These are phyloP conservation scores for Neodidymelliopsis sp. DNA, from an alignment of 2,329 filamentous ascomycete species.

Conservation along the genomic window DNA sequence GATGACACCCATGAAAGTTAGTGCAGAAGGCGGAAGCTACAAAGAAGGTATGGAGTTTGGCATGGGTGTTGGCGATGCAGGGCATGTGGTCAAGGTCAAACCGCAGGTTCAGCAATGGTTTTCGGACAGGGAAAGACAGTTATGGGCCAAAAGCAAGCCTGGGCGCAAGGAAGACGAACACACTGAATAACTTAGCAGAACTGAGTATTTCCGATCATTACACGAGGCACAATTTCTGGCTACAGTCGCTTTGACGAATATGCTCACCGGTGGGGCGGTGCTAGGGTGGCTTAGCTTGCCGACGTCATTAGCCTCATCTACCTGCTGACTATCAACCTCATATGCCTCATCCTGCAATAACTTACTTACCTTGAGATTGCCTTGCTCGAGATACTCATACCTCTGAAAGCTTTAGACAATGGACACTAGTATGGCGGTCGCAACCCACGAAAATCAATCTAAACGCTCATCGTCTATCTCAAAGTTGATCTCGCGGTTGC, in stretches of 20 bases:
- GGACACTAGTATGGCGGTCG: slow-evolving; percentile 31
- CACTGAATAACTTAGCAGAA: background rate
- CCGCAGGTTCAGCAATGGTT: slow-evolving; percentile 85
- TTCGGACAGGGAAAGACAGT: slow-evolving; percentile 48
- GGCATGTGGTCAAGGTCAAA: slow-evolving; percentile 48
- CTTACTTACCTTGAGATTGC: no score
- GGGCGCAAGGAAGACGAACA: slow-evolving; percentile 5
- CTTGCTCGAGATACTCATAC: no score
- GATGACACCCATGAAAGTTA: slow-evolving; percentile 83
- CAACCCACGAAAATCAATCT: slow-evolving; percentile 21
- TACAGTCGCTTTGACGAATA: background rate
- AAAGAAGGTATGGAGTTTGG: slow-evolving; percentile 63
- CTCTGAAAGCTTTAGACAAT: no score
- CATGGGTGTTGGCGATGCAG: slow-evolving; percentile 28
- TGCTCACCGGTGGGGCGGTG: slow-evolving; percentile 1
- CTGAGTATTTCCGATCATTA: no score
- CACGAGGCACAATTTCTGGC: background rate
- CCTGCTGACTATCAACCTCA: background rate
- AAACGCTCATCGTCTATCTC: slow-evolving; percentile 36
- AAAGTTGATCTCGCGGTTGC: slow-evolving; percentile 39
- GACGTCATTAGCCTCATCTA: slow-evolving; percentile 12
- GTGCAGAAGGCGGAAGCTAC: slow-evolving; percentile 69
- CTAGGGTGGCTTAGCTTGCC: slow-evolving; percentile 11
- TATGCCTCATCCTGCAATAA: no score
- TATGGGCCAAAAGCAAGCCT: slow-evolving; percentile 40